Evolutionary conservation across 768 basidiomycete species (phyloP).

Genomic region (Sistotremastrum niveocremeum): DNA sequence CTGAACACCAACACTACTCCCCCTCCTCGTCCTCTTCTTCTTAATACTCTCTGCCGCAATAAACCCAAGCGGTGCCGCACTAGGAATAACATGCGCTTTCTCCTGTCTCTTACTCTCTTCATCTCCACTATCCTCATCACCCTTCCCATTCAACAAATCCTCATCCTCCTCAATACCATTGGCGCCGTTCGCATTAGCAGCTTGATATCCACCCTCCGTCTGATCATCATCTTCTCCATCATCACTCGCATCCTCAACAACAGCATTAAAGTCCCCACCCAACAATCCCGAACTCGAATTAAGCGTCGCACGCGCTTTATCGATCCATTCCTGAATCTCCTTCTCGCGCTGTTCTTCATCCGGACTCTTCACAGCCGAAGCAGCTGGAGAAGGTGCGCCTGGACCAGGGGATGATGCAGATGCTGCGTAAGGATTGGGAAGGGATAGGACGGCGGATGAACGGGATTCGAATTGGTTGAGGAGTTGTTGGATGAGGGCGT

Average conservation of each 20-base stretch:
- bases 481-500: slow-evolving; percentile 53
- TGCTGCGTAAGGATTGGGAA: slow-evolving; percentile 8
- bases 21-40: slow-evolving; percentile 12
- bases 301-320: slow-evolving; percentile 55
- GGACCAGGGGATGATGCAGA: slow-evolving; percentile 19
- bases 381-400: slow-evolving; percentile 8
- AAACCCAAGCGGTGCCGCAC: slow-evolving; percentile 59
- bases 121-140: slow-evolving; percentile 14
- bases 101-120: slow-evolving; percentile 25
- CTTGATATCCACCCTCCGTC: background rate
- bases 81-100: slow-evolving; percentile 37
- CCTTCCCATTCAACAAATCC: background rate
- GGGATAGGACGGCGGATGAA: slow-evolving; percentile 15
- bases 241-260: slow-evolving; percentile 35
- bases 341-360: slow-evolving; percentile 19
- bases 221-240: slow-evolving; percentile 29
- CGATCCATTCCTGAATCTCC: slow-evolving; percentile 55
- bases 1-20: background rate
- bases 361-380: slow-evolving; percentile 30
- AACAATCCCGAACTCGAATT: slow-evolving; percentile 57
- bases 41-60: slow-evolving; percentile 53
- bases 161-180: slow-evolving; percentile 2
- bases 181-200: slow-evolving; percentile 1
- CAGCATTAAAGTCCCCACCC: slow-evolving; percentile 34
- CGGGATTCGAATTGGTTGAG: slow-evolving; percentile 52